These are phyloP conservation scores for Rhodotorula sphaerocarpa DNA, from an alignment of 768 basidiomycete genomes.

Conservation along the genomic window DNA sequence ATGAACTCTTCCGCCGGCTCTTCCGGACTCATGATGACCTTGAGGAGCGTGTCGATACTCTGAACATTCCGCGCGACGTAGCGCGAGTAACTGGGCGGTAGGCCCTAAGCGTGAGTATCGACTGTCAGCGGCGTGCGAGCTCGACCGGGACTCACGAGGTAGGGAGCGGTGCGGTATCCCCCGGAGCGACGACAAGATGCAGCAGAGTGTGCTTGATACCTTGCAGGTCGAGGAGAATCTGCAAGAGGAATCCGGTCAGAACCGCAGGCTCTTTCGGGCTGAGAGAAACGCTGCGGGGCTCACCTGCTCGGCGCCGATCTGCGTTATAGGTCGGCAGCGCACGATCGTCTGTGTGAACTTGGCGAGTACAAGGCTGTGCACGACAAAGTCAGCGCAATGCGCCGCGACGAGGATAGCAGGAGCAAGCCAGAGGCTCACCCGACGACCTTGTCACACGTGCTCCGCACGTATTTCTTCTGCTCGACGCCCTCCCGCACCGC, in stretches of 20 bases:
- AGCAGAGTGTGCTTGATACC: constrained; percentile 70
- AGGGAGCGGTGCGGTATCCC: constrained; percentile 33
- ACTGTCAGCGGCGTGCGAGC: no score
- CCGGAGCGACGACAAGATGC: constrained; percentile 55
- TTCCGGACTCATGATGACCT: constrained; percentile 92
- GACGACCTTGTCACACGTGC: constrained; percentile 82
- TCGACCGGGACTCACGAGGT: constrained; percentile 35
- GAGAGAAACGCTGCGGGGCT: constrained; percentile 16
- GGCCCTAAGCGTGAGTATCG: not conserved
- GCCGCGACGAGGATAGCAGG: not conserved
- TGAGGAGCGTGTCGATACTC: constrained; percentile 80
- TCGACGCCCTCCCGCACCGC: constrained; percentile 71
- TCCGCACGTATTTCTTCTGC: constrained; percentile 88
- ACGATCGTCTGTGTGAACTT: constrained; percentile 86
- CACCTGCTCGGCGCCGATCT: constrained; percentile 92
- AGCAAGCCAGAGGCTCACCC: constrained; percentile 51
- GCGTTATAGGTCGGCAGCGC: constrained; percentile 77
- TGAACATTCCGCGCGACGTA: constrained; percentile 71
- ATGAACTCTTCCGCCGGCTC: constrained; percentile 91
- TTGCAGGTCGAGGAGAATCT: constrained; percentile 87
- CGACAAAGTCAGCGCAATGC: not conserved
- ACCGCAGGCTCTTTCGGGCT: no score
- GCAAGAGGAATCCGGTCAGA: no score
- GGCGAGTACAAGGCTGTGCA: constrained; percentile 63
- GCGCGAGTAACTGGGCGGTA: constrained; percentile 60